A percentile compares a stretch with the other conserved stretches of the same genome.
These are phyloP conservation scores for Auricularia sp. DNA, from an alignment of 768 basidiomycete species.

Conservation along the genomic window DNA sequence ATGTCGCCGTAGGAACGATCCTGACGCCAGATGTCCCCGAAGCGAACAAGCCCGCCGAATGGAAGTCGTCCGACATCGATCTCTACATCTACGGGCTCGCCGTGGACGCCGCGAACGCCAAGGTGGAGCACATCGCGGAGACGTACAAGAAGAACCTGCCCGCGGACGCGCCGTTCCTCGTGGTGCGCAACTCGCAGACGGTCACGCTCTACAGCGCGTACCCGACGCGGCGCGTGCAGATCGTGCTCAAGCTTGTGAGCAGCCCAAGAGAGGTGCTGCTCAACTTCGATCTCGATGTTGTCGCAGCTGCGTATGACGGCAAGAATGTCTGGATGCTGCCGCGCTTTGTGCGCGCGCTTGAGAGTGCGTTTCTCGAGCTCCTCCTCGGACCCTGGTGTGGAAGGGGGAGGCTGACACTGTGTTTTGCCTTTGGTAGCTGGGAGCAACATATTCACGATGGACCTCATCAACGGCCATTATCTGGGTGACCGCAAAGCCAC, in stretches of 20 bases:
- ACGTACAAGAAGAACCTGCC: constrained; percentile 9
- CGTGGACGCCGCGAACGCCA: constrained; percentile 4
- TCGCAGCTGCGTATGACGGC: constrained; percentile 9
- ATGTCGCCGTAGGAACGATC: not conserved
- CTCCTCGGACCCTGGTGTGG: not conserved
- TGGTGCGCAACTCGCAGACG: constrained; percentile 11
- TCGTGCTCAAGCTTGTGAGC: constrained; percentile 7
- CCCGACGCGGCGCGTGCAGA: constrained; percentile 6
- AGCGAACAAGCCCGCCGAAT: constrained; percentile 4
- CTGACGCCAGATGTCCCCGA: constrained; percentile 2
- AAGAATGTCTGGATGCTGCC: constrained; percentile 10
- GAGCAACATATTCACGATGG: constrained; percentile 11
- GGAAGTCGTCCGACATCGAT: constrained; percentile 10
- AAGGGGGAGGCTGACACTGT: too few species aligned
- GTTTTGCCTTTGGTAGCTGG: constrained; percentile 2
- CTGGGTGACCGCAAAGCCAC: constrained; percentile 9
- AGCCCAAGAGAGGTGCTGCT: constrained; percentile 10
- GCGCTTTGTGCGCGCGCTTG: constrained; percentile 8
- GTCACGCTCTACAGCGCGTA: constrained; percentile 9
- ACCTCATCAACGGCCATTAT: constrained; percentile 10
- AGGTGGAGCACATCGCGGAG: constrained; percentile 8
- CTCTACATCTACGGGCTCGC: constrained; percentile 10
- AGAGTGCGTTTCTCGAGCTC: constrained; percentile 5
- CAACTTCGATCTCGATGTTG: constrained; percentile 12
- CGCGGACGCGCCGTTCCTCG: not conserved